Conservation (phyloP, 306 rosid genomes). For the Lagenaria siceraria region DNA sequence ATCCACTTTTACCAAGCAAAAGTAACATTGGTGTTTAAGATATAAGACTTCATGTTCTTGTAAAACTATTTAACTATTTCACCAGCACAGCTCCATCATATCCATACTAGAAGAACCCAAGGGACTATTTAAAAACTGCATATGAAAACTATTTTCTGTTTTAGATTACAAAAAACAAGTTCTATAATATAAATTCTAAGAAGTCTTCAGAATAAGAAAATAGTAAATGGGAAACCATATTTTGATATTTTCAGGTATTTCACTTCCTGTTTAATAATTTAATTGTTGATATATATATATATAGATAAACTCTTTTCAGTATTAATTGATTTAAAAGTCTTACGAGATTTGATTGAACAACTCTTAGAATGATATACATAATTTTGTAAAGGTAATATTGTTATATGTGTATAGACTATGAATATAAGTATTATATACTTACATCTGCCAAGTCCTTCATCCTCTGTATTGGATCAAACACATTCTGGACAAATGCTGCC, state of each 20-base stretch:
- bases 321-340: background rate
- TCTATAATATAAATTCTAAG: background rate
- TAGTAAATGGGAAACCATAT: background rate
- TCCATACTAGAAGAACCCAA: background rate
- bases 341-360: background rate
- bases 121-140: background rate
- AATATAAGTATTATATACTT: slow-evolving; percentile 20
- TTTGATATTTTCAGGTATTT: background rate
- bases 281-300: background rate
- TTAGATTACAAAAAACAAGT: background rate
- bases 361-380: background rate
- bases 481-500: slow-evolving; percentile 64
- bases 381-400: background rate
- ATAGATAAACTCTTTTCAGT: background rate
- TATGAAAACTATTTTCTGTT: background rate
- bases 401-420: background rate
- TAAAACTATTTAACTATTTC: background rate
- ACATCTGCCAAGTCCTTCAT: slow-evolving; percentile 97
- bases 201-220: background rate
- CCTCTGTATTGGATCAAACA: slow-evolving; percentile 83
- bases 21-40: background rate
- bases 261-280: background rate
- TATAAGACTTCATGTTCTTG: background rate
- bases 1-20: background rate
- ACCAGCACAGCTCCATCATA: background rate